Base-by-base conservation (phyloP, 2,329 filamentous ascomycete species). In the Gaeumannomyces tritici region DNA sequence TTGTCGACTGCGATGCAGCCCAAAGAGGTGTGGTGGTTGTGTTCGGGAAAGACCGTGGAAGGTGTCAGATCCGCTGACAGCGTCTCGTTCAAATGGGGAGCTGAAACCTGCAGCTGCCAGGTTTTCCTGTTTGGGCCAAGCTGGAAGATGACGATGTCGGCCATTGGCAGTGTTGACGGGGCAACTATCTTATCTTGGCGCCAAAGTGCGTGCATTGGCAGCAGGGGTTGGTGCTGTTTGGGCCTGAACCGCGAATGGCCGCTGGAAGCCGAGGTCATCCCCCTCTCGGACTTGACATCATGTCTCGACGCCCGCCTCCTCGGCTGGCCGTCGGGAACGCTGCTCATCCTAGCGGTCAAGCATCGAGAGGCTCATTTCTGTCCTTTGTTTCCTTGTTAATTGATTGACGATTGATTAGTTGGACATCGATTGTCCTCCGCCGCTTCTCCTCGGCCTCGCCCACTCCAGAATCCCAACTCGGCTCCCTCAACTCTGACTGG, bases 101-200 rank as follows among this genome's bases (percentile, higher is more conserved):
- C 26, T 42, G 58, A n/a, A 24, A n/a, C 26, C 27, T 47, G 29
- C 58, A 60, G 12, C 11, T 47, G 47, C 51, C 47, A n/a, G 18
- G 42, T 61, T 64, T 64, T 35, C 62, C 54, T 61, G 59, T 62
- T 63, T 64, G 24, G 55, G 42, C 42, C 59, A 29, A 63, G 33
- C 42, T 59, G 59, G 7, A 33, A 51, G 13, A 18, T 57, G 29
- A 42, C 33, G 57, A 31, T n/a, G 21, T 31, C 21, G 62, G 21
- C n/a, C 65, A 76, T 79, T 76, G 76, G 28, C 13, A 62, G n/a
- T 65, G 77, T 79, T 76, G 76, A 66, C 75, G 60, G 65, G 72
- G 72, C 75, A 78, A 79, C 76, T 68, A 74, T 76, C 74, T 71
- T 67, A 71, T 73, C 71, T 15, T 15, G 29, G 56, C 24, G 29